Percentiles rank a stretch among this genome's conserved stretches.
phyloP scores from a whole-genome alignment of 371 early-diverging fungal genomes.

The Choanephora cucurbitarum region DNA sequence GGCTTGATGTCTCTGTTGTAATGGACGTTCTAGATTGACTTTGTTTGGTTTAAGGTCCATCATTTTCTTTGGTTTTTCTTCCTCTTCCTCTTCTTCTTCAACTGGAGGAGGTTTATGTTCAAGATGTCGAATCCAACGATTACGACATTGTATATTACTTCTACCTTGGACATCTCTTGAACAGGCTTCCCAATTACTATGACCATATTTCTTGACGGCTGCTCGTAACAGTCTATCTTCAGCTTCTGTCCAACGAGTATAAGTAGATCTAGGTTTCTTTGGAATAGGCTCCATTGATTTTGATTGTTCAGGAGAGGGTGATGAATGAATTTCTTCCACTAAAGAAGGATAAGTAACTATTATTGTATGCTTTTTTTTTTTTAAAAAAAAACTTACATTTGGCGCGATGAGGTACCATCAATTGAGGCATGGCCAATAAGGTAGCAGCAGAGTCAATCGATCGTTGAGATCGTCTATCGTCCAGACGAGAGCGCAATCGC shows the following conservation, averaged over 20 bases:
- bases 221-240: slow-evolving; percentile 35
- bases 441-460: slow-evolving; percentile 55
- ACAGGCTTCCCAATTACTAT: slow-evolving; percentile 44
- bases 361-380: background rate
- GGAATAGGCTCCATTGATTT: slow-evolving; percentile 7
- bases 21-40: background rate
- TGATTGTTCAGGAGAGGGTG: slow-evolving; percentile 10
- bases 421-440: slow-evolving; percentile 42
- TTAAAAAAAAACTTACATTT: slow-evolving; percentile 2
- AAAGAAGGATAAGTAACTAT: background rate
- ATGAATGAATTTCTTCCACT: slow-evolving; percentile 1
- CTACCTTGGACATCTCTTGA: slow-evolving; percentile 35
- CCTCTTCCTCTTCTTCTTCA: slow-evolving; percentile 5
- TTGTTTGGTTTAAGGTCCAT: slow-evolving; percentile 4
- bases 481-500: slow-evolving; percentile 16
- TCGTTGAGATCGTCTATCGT: slow-evolving; percentile 41
- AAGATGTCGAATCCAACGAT: slow-evolving; percentile 44
- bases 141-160: slow-evolving; percentile 47
- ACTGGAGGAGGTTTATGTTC: slow-evolving; percentile 18
- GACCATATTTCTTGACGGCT: slow-evolving; percentile 38
- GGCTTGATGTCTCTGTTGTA: slow-evolving; percentile 4
- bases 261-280: slow-evolving; percentile 46
- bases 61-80: slow-evolving; percentile 5
- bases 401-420: slow-evolving; percentile 15
- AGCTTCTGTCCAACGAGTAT: slow-evolving; percentile 44